Conservation (phyloP, 2,329 filamentous ascomycete genomes). For the Diaporthe ampelina region DNA sequence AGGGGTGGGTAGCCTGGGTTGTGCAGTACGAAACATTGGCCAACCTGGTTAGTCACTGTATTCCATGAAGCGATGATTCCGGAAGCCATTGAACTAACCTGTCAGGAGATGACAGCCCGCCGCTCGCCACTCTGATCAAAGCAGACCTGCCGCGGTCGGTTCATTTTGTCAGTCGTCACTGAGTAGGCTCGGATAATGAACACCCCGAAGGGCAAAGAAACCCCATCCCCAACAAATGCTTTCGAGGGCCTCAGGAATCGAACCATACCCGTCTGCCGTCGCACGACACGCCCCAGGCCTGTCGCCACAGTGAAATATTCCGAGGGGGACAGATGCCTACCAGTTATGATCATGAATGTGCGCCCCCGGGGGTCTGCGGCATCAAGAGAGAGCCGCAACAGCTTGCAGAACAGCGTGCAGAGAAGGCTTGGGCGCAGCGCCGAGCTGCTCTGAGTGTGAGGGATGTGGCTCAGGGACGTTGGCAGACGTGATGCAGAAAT, state of each 20-base stretch:
- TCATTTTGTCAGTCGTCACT: slow-evolving; percentile 13
- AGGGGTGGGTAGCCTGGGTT: background rate
- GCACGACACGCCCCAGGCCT: background rate
- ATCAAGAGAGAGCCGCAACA: too few relatives aligned
- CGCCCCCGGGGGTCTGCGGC: too few relatives aligned
- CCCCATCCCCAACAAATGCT: too few relatives aligned
- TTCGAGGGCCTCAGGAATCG: background rate
- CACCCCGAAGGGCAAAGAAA: too few relatives aligned
- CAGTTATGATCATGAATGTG: too few relatives aligned
- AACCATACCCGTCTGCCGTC: background rate
- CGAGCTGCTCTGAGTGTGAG: too few relatives aligned
- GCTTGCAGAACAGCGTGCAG: too few relatives aligned
- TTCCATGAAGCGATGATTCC: background rate
- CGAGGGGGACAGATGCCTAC: too few relatives aligned
- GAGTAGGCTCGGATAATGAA: slow-evolving; percentile 15
- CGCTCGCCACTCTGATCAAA: background rate
- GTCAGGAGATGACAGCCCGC: background rate
- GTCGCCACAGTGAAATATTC: too few relatives aligned
- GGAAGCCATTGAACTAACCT: background rate
- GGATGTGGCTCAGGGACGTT: too few relatives aligned
- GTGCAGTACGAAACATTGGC: background rate
- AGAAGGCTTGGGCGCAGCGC: too few relatives aligned
- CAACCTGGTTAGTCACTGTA: background rate
- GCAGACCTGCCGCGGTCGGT: background rate
- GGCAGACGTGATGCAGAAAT: too few relatives aligned